phyloP scores from a whole-genome alignment of 768 basidiomycete species.

The Candolleomyces eurysporus region DNA sequence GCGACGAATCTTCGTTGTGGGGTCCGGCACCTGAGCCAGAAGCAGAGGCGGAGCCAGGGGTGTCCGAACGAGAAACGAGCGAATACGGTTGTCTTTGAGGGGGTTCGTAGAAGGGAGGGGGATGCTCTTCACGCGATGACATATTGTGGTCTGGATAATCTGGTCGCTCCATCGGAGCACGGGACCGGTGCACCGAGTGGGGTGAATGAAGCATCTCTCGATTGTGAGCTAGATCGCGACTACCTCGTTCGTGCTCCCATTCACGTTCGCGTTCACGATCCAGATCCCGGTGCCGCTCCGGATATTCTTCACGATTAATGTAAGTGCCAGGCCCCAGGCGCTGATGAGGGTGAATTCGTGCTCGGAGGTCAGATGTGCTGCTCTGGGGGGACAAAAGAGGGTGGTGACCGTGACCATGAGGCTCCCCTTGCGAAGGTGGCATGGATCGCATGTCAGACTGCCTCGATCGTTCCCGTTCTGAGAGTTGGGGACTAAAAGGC shows the following conservation, averaged over 20 bases:
- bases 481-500: slow-evolving; percentile 47
- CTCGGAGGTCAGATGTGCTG: slow-evolving; percentile 20
- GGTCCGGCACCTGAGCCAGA: slow-evolving; percentile 38
- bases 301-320: slow-evolving; percentile 52
- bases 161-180: slow-evolving; percentile 25
- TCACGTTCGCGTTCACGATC: slow-evolving; percentile 40
- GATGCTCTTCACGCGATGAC: slow-evolving; percentile 32
- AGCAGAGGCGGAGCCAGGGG: slow-evolving; percentile 56
- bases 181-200: slow-evolving; percentile 34
- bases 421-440: slow-evolving; percentile 25
- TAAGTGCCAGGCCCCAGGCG: slow-evolving; percentile 62
- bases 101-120: slow-evolving; percentile 34
- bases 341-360: slow-evolving; percentile 59
- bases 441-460: slow-evolving; percentile 39
- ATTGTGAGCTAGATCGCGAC: slow-evolving; percentile 18
- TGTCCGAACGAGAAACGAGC: slow-evolving; percentile 52
- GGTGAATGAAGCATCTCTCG: slow-evolving; percentile 37
- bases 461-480: slow-evolving; percentile 45
- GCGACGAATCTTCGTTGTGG: slow-evolving; percentile 41
- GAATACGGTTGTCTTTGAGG: slow-evolving; percentile 31
- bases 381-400: slow-evolving; percentile 36
- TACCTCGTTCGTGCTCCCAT: slow-evolving; percentile 20
- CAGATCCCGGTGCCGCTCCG: slow-evolving; percentile 44
- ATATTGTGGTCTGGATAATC: slow-evolving; percentile 31
- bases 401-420: slow-evolving; percentile 29